Evolutionary conservation across 208 protist genomes (phyloP).

Genomic region (Giardia duodenalis): DNA sequence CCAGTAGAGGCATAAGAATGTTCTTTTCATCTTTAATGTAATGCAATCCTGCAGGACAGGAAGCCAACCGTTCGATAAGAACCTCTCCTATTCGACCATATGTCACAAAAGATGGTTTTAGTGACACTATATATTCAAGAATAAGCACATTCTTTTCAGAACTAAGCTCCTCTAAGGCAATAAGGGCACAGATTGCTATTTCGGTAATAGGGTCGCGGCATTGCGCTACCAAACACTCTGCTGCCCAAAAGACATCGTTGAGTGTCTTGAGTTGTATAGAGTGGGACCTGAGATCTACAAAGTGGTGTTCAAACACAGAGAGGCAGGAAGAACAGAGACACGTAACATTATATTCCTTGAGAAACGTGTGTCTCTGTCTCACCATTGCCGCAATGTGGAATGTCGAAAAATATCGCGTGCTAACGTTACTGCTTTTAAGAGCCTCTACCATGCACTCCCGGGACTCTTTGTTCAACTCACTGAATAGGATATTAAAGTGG

Average conservation of each 20-base stretch:
- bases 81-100: neutral
- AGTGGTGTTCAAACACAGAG: neutral
- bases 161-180: neutral
- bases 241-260: neutral
- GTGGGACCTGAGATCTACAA: neutral
- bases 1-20: neutral
- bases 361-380: neutral
- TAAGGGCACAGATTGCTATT: neutral
- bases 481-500: too few relatives aligned
- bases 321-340: neutral
- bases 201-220: neutral
- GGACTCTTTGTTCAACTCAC: too few relatives aligned
- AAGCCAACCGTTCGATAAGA: neutral
- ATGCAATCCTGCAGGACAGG: neutral
- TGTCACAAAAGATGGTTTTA: neutral
- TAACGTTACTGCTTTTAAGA: too few relatives aligned
- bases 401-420: neutral
- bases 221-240: neutral
- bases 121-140: neutral
- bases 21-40: neutral
- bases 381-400: neutral
- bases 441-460: too few relatives aligned
- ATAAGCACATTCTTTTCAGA: neutral
- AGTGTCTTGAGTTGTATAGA: neutral
- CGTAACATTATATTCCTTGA: neutral